These are phyloP conservation scores for Phaeotremella skinneri DNA, from an alignment of 768 basidiomycete species.

Conservation along the genomic window DNA sequence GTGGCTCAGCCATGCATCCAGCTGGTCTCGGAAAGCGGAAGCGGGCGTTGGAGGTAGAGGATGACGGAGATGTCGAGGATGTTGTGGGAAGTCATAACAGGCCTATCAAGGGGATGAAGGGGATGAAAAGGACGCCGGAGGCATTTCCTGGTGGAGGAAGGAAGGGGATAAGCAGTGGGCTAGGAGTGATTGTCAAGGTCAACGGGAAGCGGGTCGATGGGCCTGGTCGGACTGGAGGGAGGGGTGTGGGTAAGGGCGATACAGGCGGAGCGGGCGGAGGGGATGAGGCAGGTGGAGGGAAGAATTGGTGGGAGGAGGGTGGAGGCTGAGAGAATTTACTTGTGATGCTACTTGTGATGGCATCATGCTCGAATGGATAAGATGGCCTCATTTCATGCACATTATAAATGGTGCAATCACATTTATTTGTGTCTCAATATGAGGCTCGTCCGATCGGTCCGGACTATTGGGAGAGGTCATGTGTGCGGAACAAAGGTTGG, in stretches of 20 bases:
- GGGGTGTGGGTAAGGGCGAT: slow-evolving; percentile 12
- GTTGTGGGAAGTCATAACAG: slow-evolving; percentile 5
- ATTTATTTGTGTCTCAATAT: too few species aligned
- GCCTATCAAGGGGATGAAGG: slow-evolving; percentile 13
- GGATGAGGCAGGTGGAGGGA: slow-evolving; percentile 11
- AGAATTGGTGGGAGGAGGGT: slow-evolving; percentile 41
- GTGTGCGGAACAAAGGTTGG: too few species aligned
- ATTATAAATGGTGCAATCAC: too few species aligned
- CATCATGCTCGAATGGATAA: too few species aligned
- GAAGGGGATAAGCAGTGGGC: slow-evolving; percentile 59
- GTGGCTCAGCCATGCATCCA: background rate
- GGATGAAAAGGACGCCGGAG: slow-evolving; percentile 12
- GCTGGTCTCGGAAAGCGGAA: slow-evolving; percentile 16
- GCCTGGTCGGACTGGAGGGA: slow-evolving; percentile 14
- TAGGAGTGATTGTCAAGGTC: slow-evolving; percentile 31
- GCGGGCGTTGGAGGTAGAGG: slow-evolving; percentile 22
- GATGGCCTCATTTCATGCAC: too few species aligned
- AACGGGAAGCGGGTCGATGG: slow-evolving; percentile 25
- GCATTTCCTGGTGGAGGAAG: slow-evolving; percentile 59
- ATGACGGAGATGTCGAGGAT: slow-evolving; percentile 8
- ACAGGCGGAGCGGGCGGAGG: slow-evolving; percentile 10
- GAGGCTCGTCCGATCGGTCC: too few species aligned
- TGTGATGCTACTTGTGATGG: background rate
- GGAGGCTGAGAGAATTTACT: slow-evolving; percentile 7
- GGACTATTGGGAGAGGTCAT: too few species aligned